A percentile compares a stretch with the other conserved stretches of the same genome.
phyloP scores from a whole-genome alignment of 768 basidiomycete species.

The Chalciporus sphaerocephalus region DNA sequence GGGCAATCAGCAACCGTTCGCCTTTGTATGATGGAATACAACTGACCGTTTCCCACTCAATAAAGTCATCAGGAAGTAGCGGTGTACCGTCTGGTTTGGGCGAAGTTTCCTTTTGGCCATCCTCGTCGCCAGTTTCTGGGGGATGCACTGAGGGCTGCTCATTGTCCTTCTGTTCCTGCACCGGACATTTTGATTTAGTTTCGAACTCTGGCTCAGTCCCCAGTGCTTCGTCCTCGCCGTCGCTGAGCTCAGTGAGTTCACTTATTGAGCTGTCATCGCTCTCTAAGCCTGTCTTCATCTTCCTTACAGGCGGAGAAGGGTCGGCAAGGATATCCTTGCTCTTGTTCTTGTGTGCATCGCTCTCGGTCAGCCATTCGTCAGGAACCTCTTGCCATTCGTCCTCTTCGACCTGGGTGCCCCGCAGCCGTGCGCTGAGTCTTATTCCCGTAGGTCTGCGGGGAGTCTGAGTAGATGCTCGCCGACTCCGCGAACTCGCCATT shows the following conservation, averaged over 20 bases:
- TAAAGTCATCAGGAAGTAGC: constrained; percentile 47
- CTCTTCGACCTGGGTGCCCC: constrained; percentile 50
- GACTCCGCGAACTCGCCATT: constrained; percentile 16
- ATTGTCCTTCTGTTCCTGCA: neutral
- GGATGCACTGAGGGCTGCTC: neutral
- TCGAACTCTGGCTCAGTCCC: constrained; percentile 12
- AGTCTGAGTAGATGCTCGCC: constrained; percentile 12
- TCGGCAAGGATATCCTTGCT: constrained; percentile 10
- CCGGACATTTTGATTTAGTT: neutral
- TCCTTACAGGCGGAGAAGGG: constrained; percentile 9
- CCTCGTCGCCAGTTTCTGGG: constrained; percentile 5
- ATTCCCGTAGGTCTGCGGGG: constrained; percentile 47
- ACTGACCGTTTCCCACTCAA: constrained; percentile 91
- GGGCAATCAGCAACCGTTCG: constrained; percentile 1
- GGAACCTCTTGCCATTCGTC: constrained; percentile 78
- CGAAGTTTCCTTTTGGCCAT: neutral
- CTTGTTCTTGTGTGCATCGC: constrained; percentile 15
- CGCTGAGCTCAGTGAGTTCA: constrained; percentile 71
- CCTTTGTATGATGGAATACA: neutral
- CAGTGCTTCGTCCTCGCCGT: constrained; percentile 33
- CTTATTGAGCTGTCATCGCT: constrained; percentile 61
- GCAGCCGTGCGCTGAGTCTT: constrained; percentile 60
- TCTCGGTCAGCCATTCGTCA: constrained; percentile 55
- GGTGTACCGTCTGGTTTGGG: constrained; percentile 6
- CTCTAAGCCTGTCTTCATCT: constrained; percentile 52